phyloP scores from a whole-genome alignment of 2,329 filamentous ascomycete species.

The Thelonectria rubi region DNA sequence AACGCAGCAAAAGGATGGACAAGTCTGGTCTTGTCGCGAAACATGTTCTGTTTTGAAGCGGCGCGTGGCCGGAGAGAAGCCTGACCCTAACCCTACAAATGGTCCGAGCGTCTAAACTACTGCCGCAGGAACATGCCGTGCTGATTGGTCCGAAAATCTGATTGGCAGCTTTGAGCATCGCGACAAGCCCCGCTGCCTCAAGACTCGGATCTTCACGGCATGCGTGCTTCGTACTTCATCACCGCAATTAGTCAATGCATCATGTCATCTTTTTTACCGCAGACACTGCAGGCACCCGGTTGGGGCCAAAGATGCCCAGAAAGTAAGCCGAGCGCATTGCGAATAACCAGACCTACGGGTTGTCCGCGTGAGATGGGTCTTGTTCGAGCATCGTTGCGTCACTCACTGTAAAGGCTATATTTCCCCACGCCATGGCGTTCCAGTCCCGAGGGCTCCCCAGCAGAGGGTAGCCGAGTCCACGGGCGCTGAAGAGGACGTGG shows the following conservation, averaged over 20 bases:
- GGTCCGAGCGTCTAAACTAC: constrained; percentile 12
- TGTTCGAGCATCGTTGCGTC: neutral
- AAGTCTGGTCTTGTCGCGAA: neutral
- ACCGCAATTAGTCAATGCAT: neutral
- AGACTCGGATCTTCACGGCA: neutral
- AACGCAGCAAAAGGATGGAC: neutral
- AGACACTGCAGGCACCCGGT: constrained; percentile 37
- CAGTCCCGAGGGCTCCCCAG: constrained; percentile 65
- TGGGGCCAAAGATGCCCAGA: constrained; percentile 65
- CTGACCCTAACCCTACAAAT: constrained; percentile 40
- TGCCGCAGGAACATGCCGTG: neutral
- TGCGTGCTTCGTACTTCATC: too few relatives aligned
- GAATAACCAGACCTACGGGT: constrained; percentile 53
- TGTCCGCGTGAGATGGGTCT: neutral
- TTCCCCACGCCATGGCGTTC: constrained; percentile 79
- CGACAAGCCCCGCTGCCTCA: neutral
- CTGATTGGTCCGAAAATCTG: constrained; percentile 3
- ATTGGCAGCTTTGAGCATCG: constrained; percentile 14
- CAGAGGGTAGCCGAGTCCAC: constrained; percentile 64
- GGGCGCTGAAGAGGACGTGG: constrained; percentile 69
- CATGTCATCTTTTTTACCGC: constrained; percentile 42
- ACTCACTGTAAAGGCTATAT: constrained; percentile 72
- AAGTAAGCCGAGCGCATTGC: constrained; percentile 66
- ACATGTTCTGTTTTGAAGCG: constrained; percentile 19
- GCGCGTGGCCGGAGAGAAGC: constrained; percentile 17